Base-by-base conservation (phyloP, 371 early-diverging fungal genomes). In the Syncephalastrum monosporum region DNA sequence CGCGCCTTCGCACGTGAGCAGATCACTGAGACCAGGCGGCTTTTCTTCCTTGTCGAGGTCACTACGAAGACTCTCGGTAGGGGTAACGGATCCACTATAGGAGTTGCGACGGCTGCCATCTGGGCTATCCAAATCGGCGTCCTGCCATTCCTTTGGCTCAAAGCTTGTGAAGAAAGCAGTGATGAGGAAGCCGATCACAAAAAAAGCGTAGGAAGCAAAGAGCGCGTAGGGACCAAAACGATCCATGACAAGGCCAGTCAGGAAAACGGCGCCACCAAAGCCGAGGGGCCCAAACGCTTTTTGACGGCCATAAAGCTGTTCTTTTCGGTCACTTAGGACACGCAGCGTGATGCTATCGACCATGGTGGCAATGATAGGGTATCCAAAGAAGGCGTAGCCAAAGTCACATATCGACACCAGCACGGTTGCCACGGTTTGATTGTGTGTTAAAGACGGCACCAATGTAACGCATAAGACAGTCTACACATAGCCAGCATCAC, bases 311-410 rank as follows among this genome's bases (percentile, higher is more conserved):
- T 70, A 74, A 0, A 74, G 42, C n/a, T 56, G 38, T 6, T 64
- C 64, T 27, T 65, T 69, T n/a, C 56, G 50, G 3, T 70, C 64
- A 17, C 62, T 68, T 2, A 74, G 33, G 0, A 69, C 70, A 10
- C 61, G 47, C 13, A 74, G 42, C 4, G 65, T 65, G 4, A 64
- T 64, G 10, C 58, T 50, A 54, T 74, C 74, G 0, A 67, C 64
- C 24, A 65, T 45, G 3, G 66, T 67, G 10, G 65, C 65, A 42
- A 74, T 68, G 21, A 69, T 53, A 2, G 74, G 74, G 43, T 74
- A 74, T 0, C 68, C 74, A 59, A 67, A 74, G 44, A 69, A 70
- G 4, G 69, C 67, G 49, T 66, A 74, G 13, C 74, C 74, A 57
- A 74, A 65, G 27, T 63, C 67, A 21, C 74, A 56, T 0, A 67